phyloP scores from a whole-genome alignment of 73 alveolate genomes.

The Tetrahymena elliotti region DNA sequence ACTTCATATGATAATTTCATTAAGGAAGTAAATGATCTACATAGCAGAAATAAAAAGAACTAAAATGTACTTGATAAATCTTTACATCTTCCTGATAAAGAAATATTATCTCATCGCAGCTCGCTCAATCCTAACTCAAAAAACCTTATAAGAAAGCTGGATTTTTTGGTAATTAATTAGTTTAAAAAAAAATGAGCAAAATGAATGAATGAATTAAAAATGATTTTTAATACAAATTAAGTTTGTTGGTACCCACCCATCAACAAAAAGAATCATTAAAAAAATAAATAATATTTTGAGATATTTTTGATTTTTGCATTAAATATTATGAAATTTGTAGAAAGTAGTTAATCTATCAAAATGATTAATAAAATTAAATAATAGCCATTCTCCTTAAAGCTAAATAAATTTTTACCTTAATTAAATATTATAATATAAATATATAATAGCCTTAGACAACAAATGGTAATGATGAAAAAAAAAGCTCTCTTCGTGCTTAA shows the following conservation, averaged over 20 bases:
- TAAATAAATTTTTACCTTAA: not conserved
- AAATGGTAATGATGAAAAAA: not conserved
- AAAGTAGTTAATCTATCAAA: not conserved
- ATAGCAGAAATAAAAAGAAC: not conserved
- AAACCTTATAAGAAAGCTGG: not conserved
- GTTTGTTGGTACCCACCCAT: no score
- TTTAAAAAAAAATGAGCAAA: not conserved
- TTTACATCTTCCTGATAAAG: not conserved
- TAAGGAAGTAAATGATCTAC: not conserved
- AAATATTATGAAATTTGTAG: no score
- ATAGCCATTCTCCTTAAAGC: not conserved
- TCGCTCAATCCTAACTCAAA: not conserved
- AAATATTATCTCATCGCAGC: not conserved
- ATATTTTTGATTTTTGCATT: no score
- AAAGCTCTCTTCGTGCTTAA: not conserved
- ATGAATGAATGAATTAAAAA: not conserved
- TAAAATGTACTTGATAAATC: not conserved
- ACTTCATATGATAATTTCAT: not conserved
- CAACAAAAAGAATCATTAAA: no score
- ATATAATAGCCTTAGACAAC: not conserved
- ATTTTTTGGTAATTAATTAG: not conserved
- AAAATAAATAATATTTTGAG: no score
- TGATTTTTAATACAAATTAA: no score
- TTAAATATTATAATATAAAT: not conserved
- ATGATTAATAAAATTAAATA: not conserved